Conservation (phyloP, 108 stramenopile genomes). For the Fistulifera solaris region DNA sequence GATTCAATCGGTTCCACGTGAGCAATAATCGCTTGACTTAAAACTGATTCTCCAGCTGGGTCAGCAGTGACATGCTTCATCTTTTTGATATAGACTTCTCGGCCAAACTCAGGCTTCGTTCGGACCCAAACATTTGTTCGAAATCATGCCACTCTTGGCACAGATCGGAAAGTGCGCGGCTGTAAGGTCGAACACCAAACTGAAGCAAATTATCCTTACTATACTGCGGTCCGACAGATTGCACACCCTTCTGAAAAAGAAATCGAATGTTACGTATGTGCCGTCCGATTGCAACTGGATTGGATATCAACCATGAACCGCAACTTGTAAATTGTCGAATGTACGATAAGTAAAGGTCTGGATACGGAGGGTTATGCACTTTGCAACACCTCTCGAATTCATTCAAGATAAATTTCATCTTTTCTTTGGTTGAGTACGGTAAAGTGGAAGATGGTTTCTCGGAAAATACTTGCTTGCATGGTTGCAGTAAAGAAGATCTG, state of each 20-base stretch:
- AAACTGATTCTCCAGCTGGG: neutral
- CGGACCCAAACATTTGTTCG: conserved; percentile 62
- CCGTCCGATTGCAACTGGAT: conserved; percentile 20
- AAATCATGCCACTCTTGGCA: conserved; percentile 66
- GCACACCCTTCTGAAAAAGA: conserved; percentile 59
- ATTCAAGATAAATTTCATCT: conserved; percentile 26
- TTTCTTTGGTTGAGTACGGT: conserved; percentile 4
- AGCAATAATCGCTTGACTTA: too few relatives aligned
- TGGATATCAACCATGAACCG: conserved; percentile 6
- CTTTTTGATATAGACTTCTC: too few relatives aligned
- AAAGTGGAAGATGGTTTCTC: conserved; percentile 2
- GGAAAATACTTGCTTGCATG: neutral
- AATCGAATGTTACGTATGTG: conserved; percentile 46
- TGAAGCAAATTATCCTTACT: conserved; percentile 5
- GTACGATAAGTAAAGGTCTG: conserved; percentile 47
- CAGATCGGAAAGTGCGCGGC: conserved; percentile 39
- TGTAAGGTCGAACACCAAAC: conserved; percentile 32
- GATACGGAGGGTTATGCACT: conserved; percentile 63
- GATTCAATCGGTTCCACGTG: too few relatives aligned
- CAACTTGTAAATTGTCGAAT: conserved; percentile 21
- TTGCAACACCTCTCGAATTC: conserved; percentile 46
- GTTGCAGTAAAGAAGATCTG: conserved; percentile 41
- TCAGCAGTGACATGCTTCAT: conserved; percentile 5
- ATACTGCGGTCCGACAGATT: conserved; percentile 21
- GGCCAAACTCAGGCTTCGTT: conserved; percentile 42